Percentiles rank a stretch among this genome's conserved stretches.
These are phyloP conservation scores for Aegilops sharonensis DNA, from an alignment of 176 grass and related monocot species.

Conservation along the genomic window DNA sequence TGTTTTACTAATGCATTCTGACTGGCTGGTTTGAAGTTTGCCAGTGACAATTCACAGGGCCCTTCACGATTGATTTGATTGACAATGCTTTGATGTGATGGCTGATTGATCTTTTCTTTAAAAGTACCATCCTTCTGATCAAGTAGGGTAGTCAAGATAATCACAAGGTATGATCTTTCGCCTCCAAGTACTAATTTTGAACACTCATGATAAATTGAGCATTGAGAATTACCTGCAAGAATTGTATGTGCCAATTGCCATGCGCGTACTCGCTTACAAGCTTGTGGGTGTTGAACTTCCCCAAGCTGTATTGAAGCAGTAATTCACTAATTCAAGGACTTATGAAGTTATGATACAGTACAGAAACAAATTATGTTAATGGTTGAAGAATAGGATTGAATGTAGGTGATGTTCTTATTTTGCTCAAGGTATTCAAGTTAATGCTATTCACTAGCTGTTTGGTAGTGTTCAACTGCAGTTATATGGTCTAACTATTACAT, in stretches of 20 bases:
- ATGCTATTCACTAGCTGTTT: not conserved
- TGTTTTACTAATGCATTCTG: not conserved
- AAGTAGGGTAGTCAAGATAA: not conserved
- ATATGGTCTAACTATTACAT: not conserved
- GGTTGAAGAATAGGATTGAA: not conserved
- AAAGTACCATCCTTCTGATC: not conserved
- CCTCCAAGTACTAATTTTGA: not conserved
- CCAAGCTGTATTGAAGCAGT: not conserved
- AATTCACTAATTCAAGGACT: not conserved
- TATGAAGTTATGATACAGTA: not conserved
- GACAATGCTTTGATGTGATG: not conserved
- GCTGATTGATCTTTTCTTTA: constrained; percentile 1
- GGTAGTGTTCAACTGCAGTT: not conserved
- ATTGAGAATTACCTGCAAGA: not conserved
- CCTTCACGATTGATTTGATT: constrained; percentile 15
- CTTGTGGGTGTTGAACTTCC: not conserved
- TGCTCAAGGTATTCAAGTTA: not conserved
- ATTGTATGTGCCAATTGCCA: not conserved
- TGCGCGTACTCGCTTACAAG: not conserved
- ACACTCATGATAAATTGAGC: not conserved
- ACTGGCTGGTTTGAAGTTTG: constrained; percentile 15
- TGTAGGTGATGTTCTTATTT: not conserved
- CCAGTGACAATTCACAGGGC: not conserved
- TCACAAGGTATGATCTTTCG: not conserved
- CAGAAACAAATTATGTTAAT: not conserved